Percentiles rank a stretch among this genome's conserved stretches.
phyloP scores from a whole-genome alignment of 1,284 basidiomycete species.

The Amylostereum areolatum region DNA sequence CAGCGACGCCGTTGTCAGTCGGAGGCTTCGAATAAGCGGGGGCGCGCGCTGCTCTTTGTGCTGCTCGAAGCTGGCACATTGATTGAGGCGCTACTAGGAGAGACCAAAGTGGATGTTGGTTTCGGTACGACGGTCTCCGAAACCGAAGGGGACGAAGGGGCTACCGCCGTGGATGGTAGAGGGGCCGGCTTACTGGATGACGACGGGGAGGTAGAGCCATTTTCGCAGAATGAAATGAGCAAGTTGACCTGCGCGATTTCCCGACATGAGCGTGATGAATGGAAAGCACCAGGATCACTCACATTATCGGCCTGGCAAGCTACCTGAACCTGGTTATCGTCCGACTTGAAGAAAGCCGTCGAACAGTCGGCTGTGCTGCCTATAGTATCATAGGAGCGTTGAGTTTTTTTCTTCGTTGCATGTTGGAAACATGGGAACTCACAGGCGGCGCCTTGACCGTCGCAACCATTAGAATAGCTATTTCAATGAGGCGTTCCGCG shows the following conservation, averaged over 20 bases:
- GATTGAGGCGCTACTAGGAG: too few species aligned
- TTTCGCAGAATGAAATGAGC: constrained; percentile 26
- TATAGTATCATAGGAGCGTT: constrained; percentile 7
- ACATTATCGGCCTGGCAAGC: constrained; percentile 28
- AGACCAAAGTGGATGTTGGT: too few species aligned
- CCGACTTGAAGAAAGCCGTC: constrained; percentile 31
- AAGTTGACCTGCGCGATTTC: constrained; percentile 19
- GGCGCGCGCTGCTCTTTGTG: background rate
- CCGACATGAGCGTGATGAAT: background rate
- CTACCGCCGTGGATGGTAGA: background rate
- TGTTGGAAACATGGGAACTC: constrained; percentile 3
- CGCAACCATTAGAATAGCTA: constrained; percentile 24
- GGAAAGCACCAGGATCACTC: background rate
- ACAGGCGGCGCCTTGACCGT: constrained; percentile 27
- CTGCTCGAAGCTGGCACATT: too few species aligned
- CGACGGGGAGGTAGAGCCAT: background rate
- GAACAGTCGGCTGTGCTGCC: constrained; percentile 23
- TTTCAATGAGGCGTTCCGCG: background rate
- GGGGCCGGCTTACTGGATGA: background rate
- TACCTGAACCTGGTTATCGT: constrained; percentile 36
- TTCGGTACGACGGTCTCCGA: too few species aligned
- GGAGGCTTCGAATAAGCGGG: background rate
- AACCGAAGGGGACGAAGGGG: background rate
- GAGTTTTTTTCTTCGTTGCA: background rate
- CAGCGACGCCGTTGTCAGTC: background rate